Percentiles rank a stretch among this genome's conserved stretches.
phyloP scores from a whole-genome alignment of 352 stramenopile genomes.

The Thalassiosira gravida region DNA sequence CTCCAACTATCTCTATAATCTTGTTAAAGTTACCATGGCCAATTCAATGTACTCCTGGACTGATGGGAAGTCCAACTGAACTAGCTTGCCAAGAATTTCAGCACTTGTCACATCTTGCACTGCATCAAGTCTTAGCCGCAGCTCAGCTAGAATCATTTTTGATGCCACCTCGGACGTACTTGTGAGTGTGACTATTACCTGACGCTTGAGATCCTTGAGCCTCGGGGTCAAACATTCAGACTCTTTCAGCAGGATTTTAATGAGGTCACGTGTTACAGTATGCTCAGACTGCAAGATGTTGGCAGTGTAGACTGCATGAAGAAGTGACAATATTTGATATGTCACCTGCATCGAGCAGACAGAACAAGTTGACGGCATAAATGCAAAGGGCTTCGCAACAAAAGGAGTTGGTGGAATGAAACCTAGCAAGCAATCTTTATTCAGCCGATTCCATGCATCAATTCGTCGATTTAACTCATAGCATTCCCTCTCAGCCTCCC shows the following conservation, averaged over 20 bases:
- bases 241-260: slow-evolving; percentile 59
- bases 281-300: slow-evolving; percentile 60
- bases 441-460: slow-evolving; percentile 79
- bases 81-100: slow-evolving; percentile 72
- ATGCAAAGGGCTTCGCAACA: slow-evolving; percentile 36
- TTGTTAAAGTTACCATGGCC: slow-evolving; percentile 32
- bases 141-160: slow-evolving; percentile 69
- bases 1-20: no score
- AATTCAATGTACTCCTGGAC: slow-evolving; percentile 65
- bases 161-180: slow-evolving; percentile 69
- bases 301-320: slow-evolving; percentile 55
- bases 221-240: slow-evolving; percentile 41
- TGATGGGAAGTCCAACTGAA: slow-evolving; percentile 59
- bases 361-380: slow-evolving; percentile 73
- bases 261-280: slow-evolving; percentile 51
- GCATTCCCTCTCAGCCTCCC: slow-evolving; percentile 80
- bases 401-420: slow-evolving; percentile 3
- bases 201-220: slow-evolving; percentile 65
- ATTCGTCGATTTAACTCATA: slow-evolving; percentile 76
- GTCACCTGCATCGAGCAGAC: slow-evolving; percentile 60
- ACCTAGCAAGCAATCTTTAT: slow-evolving; percentile 67
- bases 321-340: slow-evolving; percentile 66
- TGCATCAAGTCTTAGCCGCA: slow-evolving; percentile 59
- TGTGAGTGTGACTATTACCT: slow-evolving; percentile 67
- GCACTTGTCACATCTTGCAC: slow-evolving; percentile 72